Percentiles rank a stretch among this genome's conserved stretches.
Conservation (phyloP, 2,329 filamentous ascomycete species). For the Fusarium secorum region DNA sequence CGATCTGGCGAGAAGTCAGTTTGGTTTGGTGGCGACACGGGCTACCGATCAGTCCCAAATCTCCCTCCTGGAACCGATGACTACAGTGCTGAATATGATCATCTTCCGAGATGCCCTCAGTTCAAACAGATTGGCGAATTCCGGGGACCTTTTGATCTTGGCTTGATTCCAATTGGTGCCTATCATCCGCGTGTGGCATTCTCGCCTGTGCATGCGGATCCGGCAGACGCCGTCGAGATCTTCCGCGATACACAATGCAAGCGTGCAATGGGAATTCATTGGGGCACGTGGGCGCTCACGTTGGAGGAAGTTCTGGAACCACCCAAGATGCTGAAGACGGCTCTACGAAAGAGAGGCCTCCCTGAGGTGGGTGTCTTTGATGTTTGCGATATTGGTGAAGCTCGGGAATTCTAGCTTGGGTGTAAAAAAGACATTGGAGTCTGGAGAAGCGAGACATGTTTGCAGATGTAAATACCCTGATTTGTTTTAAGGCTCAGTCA, state of each 20-base stretch:
- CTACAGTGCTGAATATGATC: slow-evolving; percentile 71
- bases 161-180: slow-evolving; percentile 91
- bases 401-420: slow-evolving; percentile 69
- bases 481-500: slow-evolving; percentile 7
- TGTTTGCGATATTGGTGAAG: slow-evolving; percentile 85
- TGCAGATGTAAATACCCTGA: slow-evolving; percentile 24
- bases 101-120: slow-evolving; percentile 78
- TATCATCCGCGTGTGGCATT: slow-evolving; percentile 79
- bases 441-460: slow-evolving; percentile 3
- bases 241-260: slow-evolving; percentile 83
- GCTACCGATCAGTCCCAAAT: slow-evolving; percentile 80
- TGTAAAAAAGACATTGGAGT: neutral
- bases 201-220: slow-evolving; percentile 85
- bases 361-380: slow-evolving; percentile 80
- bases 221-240: slow-evolving; percentile 87
- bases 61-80: slow-evolving; percentile 71
- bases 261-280: slow-evolving; percentile 86
- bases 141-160: slow-evolving; percentile 87
- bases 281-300: slow-evolving; percentile 90
- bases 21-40: slow-evolving; percentile 90
- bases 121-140: slow-evolving; percentile 84
- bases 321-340: slow-evolving; percentile 74
- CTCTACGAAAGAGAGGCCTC: slow-evolving; percentile 71
- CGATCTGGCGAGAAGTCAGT: slow-evolving; percentile 77
- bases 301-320: slow-evolving; percentile 87